A percentile compares a stretch with the other conserved stretches of the same genome.
Evolutionary conservation across 495 filamentous ascomycete species (phyloP).

Genomic region (Penicillium lagena): DNA sequence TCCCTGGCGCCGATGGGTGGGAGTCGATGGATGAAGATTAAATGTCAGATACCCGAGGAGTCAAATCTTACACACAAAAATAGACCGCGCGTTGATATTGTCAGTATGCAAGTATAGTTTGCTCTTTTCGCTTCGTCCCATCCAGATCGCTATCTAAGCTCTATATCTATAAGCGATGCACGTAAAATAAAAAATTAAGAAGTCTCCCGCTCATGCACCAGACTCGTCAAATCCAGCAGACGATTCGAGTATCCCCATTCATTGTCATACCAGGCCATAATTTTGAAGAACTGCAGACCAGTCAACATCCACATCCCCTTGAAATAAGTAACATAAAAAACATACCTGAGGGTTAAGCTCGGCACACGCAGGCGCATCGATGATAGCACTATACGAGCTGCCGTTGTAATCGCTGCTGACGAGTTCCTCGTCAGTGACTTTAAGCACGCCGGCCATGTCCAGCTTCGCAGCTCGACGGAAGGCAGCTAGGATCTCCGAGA

Average conservation of each 20-base stretch:
- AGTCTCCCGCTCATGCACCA: constrained; percentile 14
- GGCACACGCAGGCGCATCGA: constrained; percentile 23
- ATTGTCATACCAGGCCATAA: constrained; percentile 34
- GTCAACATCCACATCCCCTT: background rate
- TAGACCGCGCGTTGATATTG: constrained; percentile 12
- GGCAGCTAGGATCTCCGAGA: constrained; percentile 23
- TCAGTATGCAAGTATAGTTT: background rate
- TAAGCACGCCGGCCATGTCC: constrained; percentile 21
- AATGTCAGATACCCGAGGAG: constrained; percentile 19
- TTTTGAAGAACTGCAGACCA: constrained; percentile 25
- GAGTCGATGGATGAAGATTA: constrained; percentile 91
- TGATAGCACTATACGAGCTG: constrained; percentile 22
- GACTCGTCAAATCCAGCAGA: constrained; percentile 24
- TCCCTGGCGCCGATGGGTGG: constrained; percentile 52
- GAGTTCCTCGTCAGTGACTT: constrained; percentile 25
- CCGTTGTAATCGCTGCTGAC: constrained; percentile 30
- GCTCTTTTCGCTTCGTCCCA: too few relatives aligned
- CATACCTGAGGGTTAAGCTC: constrained; percentile 27
- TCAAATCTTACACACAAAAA: constrained; percentile 16
- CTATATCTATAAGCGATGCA: background rate
- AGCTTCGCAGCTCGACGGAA: constrained; percentile 25
- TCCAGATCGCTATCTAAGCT: background rate
- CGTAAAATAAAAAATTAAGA: background rate
- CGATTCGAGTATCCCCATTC: constrained; percentile 34
- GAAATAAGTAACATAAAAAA: background rate